Conservation (phyloP, 805 yeast species). For the Spencermartinsiella europaea region DNA sequence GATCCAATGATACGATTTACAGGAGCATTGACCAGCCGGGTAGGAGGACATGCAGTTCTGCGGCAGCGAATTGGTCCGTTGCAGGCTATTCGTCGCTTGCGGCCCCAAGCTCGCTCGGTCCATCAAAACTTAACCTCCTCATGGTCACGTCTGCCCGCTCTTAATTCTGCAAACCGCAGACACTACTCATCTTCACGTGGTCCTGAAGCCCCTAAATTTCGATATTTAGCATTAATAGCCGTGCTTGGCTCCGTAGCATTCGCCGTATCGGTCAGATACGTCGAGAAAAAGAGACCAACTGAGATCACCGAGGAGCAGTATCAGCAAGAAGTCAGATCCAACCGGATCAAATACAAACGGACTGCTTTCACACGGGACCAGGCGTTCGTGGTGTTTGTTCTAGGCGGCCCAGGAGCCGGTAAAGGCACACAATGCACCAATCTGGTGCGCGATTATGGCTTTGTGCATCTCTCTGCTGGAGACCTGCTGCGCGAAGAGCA, state of each 20-base stretch:
- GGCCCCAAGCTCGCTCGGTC: too few relatives aligned
- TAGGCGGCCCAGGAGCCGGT: constrained; percentile 98
- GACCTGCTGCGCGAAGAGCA: constrained; percentile 93
- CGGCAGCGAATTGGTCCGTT: too few relatives aligned
- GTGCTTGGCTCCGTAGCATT: constrained; percentile 31
- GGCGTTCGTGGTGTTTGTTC: constrained; percentile 79
- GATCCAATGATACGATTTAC: too few relatives aligned
- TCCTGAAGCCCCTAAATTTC: constrained; percentile 33
- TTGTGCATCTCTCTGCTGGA: constrained; percentile 93
- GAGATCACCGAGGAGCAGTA: constrained; percentile 31
- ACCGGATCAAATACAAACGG: constrained; percentile 8
- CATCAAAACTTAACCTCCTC: too few relatives aligned
- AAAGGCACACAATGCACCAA: constrained; percentile 95
- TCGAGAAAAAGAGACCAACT: constrained; percentile 27
- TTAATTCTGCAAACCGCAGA: too few relatives aligned
- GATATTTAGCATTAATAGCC: constrained; percentile 30
- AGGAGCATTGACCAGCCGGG: too few relatives aligned
- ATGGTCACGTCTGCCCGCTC: too few relatives aligned
- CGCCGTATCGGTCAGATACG: constrained; percentile 25
- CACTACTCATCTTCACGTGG: too few relatives aligned
- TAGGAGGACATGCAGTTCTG: too few relatives aligned
- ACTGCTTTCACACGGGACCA: constrained; percentile 57
- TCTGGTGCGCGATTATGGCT: constrained; percentile 72
- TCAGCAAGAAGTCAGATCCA: constrained; percentile 32
- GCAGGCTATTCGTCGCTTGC: too few relatives aligned